These are phyloP conservation scores for Podochytrium sp. DNA, from an alignment of 192 early-diverging fungal species.

Conservation along the genomic window DNA sequence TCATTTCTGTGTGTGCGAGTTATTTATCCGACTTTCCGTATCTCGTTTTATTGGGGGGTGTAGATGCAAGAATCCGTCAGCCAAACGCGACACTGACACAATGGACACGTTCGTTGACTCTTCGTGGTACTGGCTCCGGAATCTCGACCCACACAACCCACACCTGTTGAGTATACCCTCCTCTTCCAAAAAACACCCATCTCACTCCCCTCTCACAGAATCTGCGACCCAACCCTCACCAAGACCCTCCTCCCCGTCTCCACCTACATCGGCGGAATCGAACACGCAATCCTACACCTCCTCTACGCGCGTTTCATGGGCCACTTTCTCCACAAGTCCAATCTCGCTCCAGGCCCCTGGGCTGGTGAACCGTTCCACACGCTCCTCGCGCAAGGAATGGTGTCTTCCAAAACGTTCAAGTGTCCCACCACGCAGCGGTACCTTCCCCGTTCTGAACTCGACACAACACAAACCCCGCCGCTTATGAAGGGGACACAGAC, in stretches of 20 bases:
- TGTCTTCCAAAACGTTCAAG: slow-evolving; percentile 83
- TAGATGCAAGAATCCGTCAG: slow-evolving; percentile 68
- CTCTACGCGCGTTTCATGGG: slow-evolving; percentile 90
- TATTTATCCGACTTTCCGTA: slow-evolving; percentile 1
- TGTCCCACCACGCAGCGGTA: slow-evolving; percentile 75
- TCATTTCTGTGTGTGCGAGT: slow-evolving; percentile 12
- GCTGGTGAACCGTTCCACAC: slow-evolving; percentile 88
- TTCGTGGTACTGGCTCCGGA: slow-evolving; percentile 95
- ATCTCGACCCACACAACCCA: slow-evolving; percentile 77
- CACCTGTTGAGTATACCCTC: no score
- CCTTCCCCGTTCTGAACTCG: no score
- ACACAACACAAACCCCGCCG: no score
- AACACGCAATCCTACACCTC: slow-evolving; percentile 93
- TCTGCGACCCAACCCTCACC: slow-evolving; percentile 22
- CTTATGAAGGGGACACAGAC: no score
- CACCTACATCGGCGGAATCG: slow-evolving; percentile 92
- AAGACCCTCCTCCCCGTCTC: slow-evolving; percentile 80
- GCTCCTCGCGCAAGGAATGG: slow-evolving; percentile 94
- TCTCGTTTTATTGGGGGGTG: background rate
- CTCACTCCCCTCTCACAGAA: no score
- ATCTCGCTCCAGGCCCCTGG: background rate
- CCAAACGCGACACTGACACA: slow-evolving; percentile 86
- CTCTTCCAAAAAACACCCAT: no score
- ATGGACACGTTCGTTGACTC: slow-evolving; percentile 99
- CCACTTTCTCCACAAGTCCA: slow-evolving; percentile 76